phyloP scores from a whole-genome alignment of 805 yeast genomes.

The Lipomyces spencermartinsiae region DNA sequence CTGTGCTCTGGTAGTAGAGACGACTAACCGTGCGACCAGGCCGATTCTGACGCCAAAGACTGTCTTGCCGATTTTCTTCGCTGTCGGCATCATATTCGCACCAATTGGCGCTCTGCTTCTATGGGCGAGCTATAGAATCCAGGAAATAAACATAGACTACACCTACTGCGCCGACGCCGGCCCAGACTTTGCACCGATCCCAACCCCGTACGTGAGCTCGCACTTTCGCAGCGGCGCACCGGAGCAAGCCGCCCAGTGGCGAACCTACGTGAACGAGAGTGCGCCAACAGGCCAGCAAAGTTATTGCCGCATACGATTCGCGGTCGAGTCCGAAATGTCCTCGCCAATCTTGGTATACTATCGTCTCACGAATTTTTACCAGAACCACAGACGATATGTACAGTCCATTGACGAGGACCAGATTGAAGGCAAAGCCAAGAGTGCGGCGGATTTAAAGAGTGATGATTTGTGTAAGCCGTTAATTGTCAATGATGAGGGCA shows the following conservation, averaged over 20 bases:
- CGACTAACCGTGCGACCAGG: constrained; percentile 15
- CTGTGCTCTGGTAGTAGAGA: neutral
- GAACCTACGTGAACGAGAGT: constrained; percentile 9
- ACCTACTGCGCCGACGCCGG: constrained; percentile 69
- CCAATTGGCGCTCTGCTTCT: constrained; percentile 90
- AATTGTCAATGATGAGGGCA: constrained; percentile 57
- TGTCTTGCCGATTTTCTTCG: constrained; percentile 80
- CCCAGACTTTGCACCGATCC: constrained; percentile 57
- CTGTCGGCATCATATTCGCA: constrained; percentile 79
- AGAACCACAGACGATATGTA: constrained; percentile 94
- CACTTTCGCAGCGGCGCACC: constrained; percentile 61
- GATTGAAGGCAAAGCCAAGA: constrained; percentile 74
- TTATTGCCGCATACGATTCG: constrained; percentile 73
- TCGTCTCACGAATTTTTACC: constrained; percentile 86
- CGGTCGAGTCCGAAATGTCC: constrained; percentile 70
- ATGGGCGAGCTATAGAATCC: constrained; percentile 76
- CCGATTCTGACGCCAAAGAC: constrained; percentile 92
- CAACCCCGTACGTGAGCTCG: constrained; percentile 60
- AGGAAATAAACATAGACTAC: constrained; percentile 76
- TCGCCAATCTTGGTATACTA: constrained; percentile 81
- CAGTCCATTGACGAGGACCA: constrained; percentile 82
- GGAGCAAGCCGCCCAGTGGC: constrained; percentile 39
- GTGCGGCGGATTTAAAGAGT: constrained; percentile 55
- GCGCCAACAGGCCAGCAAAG: constrained; percentile 40
- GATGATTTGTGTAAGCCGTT: constrained; percentile 70